Base-by-base conservation (phyloP, 306 rosid species). In the Rosa lucieae region DNA sequence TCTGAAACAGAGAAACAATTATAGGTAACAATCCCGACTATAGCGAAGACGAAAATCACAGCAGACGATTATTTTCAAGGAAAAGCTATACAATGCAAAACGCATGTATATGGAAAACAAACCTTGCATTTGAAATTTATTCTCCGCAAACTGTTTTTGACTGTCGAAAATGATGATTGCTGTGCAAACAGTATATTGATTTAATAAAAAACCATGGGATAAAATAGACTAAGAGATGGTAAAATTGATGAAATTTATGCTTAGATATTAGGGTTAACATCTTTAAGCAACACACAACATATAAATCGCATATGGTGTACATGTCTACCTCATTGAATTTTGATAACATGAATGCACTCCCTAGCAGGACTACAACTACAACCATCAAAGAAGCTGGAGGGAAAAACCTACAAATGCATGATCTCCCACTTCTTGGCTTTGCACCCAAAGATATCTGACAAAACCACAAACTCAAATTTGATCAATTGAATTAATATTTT, bases 121-220 rank as follows among this genome's bases (percentile, higher is more conserved):
- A 94, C 98, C 98, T 83, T 82, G 90, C 98, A 94, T 65, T 80
- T 82, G 78, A 75, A 2, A 39, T 70, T 75, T 37, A 77, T 40
- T 71, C 77, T 68, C 29, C 75, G 80, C 44, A 66, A 62, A 62
- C 73, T 77, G 85, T 81, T 82, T 32, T 65, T 59, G 53, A 80
- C 32, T 75, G 40, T 78, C 92, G 87, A 86, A 78, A 83, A 70
- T 47, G 88, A 74, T 17, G 82, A 37, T 75, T 79, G 85, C 92
- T 89, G 82, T 39, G 70, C 44, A 13, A 69, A 26, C 23, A 77
- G 63, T 76, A 8, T 1, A 6, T n/a, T 74, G 69, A 42, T 13
- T 12, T 2, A n/a, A 53, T 20, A 12, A 23, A 10, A 74, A 53
- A 53, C 37, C 37, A 17, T 17, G 42, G 26, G 26, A 8, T 67